phyloP scores from a whole-genome alignment of 1,284 basidiomycete species.

The Calocybe gambosa region DNA sequence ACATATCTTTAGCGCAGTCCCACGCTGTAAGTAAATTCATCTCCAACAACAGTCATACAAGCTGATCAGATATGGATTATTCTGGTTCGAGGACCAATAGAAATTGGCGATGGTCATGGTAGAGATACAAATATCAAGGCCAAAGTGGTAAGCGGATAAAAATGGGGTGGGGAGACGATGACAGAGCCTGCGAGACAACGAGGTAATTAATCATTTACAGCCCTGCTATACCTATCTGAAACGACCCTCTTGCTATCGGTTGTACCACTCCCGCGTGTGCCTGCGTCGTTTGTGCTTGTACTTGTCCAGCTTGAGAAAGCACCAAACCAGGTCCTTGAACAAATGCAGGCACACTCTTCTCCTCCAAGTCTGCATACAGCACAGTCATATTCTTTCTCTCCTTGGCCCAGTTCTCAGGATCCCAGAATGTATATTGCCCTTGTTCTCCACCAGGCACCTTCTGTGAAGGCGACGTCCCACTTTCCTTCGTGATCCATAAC shows the following conservation, averaged over 20 bases:
- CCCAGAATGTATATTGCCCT: slow-evolving; percentile 89
- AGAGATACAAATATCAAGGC: slow-evolving; percentile 20
- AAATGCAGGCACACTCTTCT: slow-evolving; percentile 69
- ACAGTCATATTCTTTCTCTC: slow-evolving; percentile 84
- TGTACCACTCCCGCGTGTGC: slow-evolving; percentile 27
- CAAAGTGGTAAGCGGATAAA: slow-evolving; percentile 12
- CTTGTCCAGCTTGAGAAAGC: slow-evolving; percentile 24
- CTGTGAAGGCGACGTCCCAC: slow-evolving; percentile 73
- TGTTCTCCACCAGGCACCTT: slow-evolving; percentile 89
- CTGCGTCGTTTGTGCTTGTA: slow-evolving; percentile 21
- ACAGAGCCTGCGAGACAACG: slow-evolving; percentile 10
- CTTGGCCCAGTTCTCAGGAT: slow-evolving; percentile 85
- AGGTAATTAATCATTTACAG: slow-evolving; percentile 21
- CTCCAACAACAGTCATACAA: slow-evolving; percentile 4
- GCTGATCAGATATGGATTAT: slow-evolving; percentile 9
- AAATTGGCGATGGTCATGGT: slow-evolving; percentile 9
- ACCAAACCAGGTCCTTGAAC: slow-evolving; percentile 48
- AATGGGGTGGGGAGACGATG: slow-evolving; percentile 3
- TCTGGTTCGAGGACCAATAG: slow-evolving; percentile 7
- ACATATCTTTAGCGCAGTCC: neutral
- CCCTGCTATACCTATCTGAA: slow-evolving; percentile 39
- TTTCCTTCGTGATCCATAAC: slow-evolving; percentile 95
- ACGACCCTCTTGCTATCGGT: slow-evolving; percentile 34
- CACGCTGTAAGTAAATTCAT: neutral
- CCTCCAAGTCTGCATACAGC: slow-evolving; percentile 81